Base-by-base conservation (phyloP, 441 rosid genomes). In the Cnidoscolus chayamansa region DNA sequence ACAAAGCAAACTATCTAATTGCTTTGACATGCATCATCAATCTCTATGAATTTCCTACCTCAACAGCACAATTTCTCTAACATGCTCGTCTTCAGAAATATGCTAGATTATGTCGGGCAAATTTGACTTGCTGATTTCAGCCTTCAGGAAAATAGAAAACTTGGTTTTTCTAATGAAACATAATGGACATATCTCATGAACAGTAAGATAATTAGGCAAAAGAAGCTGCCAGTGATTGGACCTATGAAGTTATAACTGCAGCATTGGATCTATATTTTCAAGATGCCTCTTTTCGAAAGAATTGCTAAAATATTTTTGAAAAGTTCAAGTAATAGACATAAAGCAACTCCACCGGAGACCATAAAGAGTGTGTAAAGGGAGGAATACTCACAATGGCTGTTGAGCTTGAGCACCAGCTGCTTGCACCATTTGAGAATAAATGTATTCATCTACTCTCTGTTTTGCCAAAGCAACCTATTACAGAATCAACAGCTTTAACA, bases 391-490 rank as follows among this genome's bases (percentile, higher is more conserved):
- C 79, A 49, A 60, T 12, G 74, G 57, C 68, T 74, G 82, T 74
- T 83, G 81, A 65, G 81, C 74, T 48, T 59, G 74, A 37, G 32
- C 68, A 58, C 81, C 84, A 45, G 81, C 74, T 77, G 83, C 75
- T 73, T 84, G 89, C 58, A 82, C 76, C 79, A 84, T 65, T 74
- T 87, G 91, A 60, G 87, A 84, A 74, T 79, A 84, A 53, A 87
- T 81, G 84, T 84, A 85, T 66, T 87, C 93, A 63, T 87, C 91
- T 30, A 87, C 88, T 73, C 82, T 79, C 79, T 84, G 90, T 76
- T 87, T 89, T 67, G 93, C 91, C 76, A 89, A 70, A 20, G 91
- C 91, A 30, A 89, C 89, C 89, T 85, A 76, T 45, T 1, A 63
- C 17, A 1, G 50, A 67, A 43, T 47, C 55, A 53, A 59, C 55